These are phyloP conservation scores for Geranomyces variabilis DNA, from an alignment of 192 early-diverging fungal species.

Conservation along the genomic window DNA sequence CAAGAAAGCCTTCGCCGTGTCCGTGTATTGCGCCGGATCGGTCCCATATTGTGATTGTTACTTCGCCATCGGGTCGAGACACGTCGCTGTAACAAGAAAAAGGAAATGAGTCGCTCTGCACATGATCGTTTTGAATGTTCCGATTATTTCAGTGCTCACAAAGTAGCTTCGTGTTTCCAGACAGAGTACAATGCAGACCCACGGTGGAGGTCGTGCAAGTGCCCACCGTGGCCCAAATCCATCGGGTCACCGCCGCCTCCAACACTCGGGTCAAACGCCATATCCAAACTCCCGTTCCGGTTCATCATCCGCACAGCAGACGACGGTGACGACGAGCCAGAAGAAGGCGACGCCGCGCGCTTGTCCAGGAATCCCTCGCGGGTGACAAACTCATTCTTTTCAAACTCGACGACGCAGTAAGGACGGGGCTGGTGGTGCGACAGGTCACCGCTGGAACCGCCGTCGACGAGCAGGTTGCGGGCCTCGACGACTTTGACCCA, in stretches of 20 bases:
- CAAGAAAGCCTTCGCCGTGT: conserved; percentile 47
- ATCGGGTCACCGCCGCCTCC: not conserved
- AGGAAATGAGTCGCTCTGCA: conserved; percentile 10
- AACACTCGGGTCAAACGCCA: not conserved
- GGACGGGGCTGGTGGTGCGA: conserved; percentile 31
- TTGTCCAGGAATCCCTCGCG: conserved; percentile 39
- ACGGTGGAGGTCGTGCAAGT: not conserved
- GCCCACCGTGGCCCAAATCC: conserved; percentile 1
- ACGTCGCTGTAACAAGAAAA: conserved; percentile 46
- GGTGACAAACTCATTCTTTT: conserved; percentile 61
- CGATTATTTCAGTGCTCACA: no score
- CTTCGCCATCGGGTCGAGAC: conserved; percentile 45
- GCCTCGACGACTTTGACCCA: conserved; percentile 58
- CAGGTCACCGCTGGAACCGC: not conserved
- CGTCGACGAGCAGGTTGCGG: conserved; percentile 43
- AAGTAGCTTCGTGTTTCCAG: conserved; percentile 62
- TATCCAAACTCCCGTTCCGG: not conserved
- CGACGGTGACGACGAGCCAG: not conserved
- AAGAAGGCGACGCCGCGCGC: not conserved
- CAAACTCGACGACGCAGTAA: conserved; percentile 63
- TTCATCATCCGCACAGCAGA: no score
- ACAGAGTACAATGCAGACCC: conserved; percentile 42
- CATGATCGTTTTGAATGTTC: not conserved
- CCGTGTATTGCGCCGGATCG: conserved; percentile 26
- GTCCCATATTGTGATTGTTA: conserved; percentile 60